Conservation (phyloP, 495 filamentous ascomycete genomes). For the Talaromyces borbonicus region DNA sequence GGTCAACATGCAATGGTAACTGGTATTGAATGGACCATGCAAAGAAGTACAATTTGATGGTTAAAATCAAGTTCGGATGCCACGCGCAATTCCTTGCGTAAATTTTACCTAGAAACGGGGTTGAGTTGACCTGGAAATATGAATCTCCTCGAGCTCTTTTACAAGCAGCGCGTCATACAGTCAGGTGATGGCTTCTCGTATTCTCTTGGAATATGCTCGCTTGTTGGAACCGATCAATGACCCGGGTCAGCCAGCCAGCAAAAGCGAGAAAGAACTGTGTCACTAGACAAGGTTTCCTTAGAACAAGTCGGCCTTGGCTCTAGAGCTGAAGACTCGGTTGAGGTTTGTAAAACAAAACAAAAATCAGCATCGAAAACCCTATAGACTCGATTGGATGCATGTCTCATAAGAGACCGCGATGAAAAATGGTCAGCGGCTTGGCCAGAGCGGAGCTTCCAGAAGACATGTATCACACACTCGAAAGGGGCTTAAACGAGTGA, state of each 20-base stretch:
- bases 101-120: no score
- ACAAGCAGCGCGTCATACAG: not conserved
- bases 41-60: no score
- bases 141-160: not conserved
- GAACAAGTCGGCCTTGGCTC: no score
- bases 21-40: no score
- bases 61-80: no score
- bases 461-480: slow-evolving; percentile 1
- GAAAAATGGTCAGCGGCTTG: not conserved
- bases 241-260: not conserved
- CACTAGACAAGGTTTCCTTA: not conserved
- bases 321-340: no score
- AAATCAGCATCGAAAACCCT: no score
- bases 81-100: no score
- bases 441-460: not conserved
- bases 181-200: not conserved
- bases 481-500: not conserved
- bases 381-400: no score
- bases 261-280: not conserved
- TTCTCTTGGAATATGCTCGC: not conserved
- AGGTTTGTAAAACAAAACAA: no score
- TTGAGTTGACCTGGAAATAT: not conserved
- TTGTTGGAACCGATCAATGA: not conserved
- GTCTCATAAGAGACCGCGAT: not conserved
- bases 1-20: no score